Conservation (phyloP, 108 stramenopile species). For the Pseudonitzschia multistriata region DNA sequence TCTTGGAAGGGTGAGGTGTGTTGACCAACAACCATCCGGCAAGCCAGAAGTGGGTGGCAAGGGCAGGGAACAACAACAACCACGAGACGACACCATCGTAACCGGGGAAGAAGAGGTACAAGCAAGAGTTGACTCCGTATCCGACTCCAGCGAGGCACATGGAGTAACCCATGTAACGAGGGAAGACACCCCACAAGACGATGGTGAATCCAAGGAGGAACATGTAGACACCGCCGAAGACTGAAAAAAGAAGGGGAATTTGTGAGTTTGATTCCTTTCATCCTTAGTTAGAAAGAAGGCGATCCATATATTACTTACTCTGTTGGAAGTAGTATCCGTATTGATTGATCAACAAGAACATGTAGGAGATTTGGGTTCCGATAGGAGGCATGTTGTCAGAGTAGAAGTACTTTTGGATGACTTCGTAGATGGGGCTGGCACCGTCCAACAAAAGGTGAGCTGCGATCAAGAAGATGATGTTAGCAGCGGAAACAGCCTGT, state of each 20-base stretch:
- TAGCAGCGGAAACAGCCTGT: constrained; percentile 23
- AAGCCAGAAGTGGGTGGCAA: constrained; percentile 30
- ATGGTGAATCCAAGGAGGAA: constrained; percentile 29
- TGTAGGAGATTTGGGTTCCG: constrained; percentile 31
- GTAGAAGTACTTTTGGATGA: constrained; percentile 34
- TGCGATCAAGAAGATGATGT: constrained; percentile 19
- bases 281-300: no score
- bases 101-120: constrained; percentile 22
- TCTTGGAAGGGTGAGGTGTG: constrained; percentile 32
- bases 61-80: constrained; percentile 23
- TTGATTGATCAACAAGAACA: constrained; percentile 35
- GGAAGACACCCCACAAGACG: constrained; percentile 37
- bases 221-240: constrained; percentile 28
- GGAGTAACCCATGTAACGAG: constrained; percentile 25
- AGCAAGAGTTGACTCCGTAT: constrained; percentile 22
- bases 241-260: constrained; percentile 9
- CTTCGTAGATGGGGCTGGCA: constrained; percentile 18
- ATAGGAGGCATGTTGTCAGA: constrained; percentile 33
- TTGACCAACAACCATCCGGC: constrained; percentile 41
- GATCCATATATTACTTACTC: constrained; percentile 17
- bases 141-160: constrained; percentile 26
- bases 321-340: constrained; percentile 24
- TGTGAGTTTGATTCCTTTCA: no score
- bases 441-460: constrained; percentile 25
- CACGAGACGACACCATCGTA: constrained; percentile 24